These are phyloP conservation scores for Cadophora gregata DNA, from an alignment of 2,329 filamentous ascomycete genomes.

Conservation along the genomic window DNA sequence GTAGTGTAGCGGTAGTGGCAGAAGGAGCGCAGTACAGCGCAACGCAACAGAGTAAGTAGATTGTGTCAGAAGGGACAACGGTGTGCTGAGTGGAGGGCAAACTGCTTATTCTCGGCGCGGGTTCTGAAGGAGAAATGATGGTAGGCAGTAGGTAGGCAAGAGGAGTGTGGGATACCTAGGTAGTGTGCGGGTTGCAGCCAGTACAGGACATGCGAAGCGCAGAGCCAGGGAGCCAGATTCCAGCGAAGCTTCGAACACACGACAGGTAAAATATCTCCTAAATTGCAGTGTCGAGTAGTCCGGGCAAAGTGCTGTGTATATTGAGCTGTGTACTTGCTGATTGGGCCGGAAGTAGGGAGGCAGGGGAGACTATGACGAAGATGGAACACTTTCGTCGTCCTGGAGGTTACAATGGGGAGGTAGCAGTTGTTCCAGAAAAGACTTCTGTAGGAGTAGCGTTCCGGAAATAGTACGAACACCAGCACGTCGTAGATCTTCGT, in stretches of 20 bases:
- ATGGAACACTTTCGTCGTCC: conserved; percentile 9
- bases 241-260: not conserved
- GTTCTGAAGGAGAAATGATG: not conserved
- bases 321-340: not conserved
- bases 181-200: not conserved
- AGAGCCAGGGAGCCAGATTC: not conserved
- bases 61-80: not conserved
- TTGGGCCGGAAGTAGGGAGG: not conserved
- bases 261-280: not conserved
- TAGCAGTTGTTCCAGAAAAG: conserved; percentile 17
- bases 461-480: conserved; percentile 12
- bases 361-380: conserved; percentile 2
- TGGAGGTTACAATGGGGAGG: conserved; percentile 4
- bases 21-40: not conserved
- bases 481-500: not conserved
- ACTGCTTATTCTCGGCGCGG: conserved; percentile 4
- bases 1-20: not conserved
- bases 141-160: not conserved
- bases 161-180: not conserved
- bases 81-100: not conserved
- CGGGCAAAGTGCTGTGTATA: not conserved
- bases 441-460: conserved; percentile 11
- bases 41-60: no score
- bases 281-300: conserved; percentile 14
- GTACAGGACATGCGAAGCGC: not conserved